Evolutionary conservation across 2,329 filamentous ascomycete genomes (phyloP).

Genomic region (Aspergillaceae sp.): DNA sequence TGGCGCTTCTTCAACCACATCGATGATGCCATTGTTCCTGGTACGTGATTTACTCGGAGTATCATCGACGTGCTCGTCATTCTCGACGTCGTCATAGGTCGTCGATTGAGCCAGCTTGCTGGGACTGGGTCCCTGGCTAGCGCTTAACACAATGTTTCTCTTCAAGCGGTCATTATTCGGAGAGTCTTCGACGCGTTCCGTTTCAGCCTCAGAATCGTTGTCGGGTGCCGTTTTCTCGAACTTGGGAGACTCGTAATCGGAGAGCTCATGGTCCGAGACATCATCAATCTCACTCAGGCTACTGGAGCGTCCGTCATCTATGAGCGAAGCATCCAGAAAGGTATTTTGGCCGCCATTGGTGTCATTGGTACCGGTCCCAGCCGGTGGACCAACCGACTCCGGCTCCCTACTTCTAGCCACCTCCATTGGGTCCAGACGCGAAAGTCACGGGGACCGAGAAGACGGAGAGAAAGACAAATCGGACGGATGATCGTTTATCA

Average conservation of each 20-base stretch:
- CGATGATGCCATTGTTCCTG: conserved; percentile 23
- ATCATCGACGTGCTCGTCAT: conserved; percentile 42
- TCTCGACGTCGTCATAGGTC: conserved; percentile 38
- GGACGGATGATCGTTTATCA: not conserved
- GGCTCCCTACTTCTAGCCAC: conserved; percentile 30
- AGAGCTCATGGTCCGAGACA: conserved; percentile 57
- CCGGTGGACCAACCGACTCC: conserved; percentile 25
- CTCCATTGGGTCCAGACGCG: conserved; percentile 26
- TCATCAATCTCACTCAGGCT: conserved; percentile 90
- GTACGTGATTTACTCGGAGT: conserved; percentile 33
- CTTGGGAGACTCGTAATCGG: conserved; percentile 43
- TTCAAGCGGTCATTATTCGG: conserved; percentile 54
- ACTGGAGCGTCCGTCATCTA: conserved; percentile 69
- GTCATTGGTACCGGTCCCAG: conserved; percentile 24
- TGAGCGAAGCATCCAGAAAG: conserved; percentile 34
- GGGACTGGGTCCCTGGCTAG: conserved; percentile 58
- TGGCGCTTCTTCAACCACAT: conserved; percentile 13
- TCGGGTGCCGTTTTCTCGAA: conserved; percentile 53
- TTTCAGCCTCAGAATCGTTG: conserved; percentile 79
- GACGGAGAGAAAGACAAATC: not conserved
- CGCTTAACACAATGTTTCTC: conserved; percentile 53
- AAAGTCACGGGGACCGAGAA: not conserved
- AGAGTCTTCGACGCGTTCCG: conserved; percentile 85
- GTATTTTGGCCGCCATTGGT: conserved; percentile 30
- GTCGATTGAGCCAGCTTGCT: conserved; percentile 64